These are phyloP conservation scores for Amoeboaphelidium protococcarum DNA, from an alignment of 371 early-diverging fungal species.

Conservation along the genomic window DNA sequence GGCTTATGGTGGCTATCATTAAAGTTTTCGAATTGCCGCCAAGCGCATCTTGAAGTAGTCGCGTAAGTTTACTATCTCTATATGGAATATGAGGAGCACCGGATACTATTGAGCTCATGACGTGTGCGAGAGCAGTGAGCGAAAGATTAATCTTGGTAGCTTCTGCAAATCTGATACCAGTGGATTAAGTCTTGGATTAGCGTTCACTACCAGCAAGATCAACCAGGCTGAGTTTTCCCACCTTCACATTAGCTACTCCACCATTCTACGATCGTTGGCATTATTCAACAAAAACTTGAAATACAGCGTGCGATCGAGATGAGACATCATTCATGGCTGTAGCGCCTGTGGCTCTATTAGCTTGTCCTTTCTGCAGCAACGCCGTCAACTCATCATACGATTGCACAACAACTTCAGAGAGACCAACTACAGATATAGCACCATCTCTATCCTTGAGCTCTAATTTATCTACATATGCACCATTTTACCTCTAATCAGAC, in stretches of 20 bases:
- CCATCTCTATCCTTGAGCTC: too few relatives aligned
- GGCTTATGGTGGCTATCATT: conserved; percentile 62
- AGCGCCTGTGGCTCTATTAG: conserved; percentile 28
- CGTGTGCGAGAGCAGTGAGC: conserved; percentile 81
- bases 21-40: conserved; percentile 55
- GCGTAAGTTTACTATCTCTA: conserved; percentile 54
- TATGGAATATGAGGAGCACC: conserved; percentile 46
- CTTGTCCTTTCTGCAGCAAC: conserved; percentile 22
- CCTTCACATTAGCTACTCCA: too few relatives aligned
- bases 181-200: conserved; percentile 31
- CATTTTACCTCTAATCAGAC: too few relatives aligned
- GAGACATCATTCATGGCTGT: conserved; percentile 54
- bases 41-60: conserved; percentile 54
- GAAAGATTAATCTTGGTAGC: conserved; percentile 21
- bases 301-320: conserved; percentile 69
- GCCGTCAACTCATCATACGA: conserved; percentile 7
- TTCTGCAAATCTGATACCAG: conserved; percentile 11
- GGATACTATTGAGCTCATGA: too few relatives aligned
- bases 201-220: conserved; percentile 94
- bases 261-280: too few relatives aligned
- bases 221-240: conserved; percentile 44
- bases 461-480: too few relatives aligned
- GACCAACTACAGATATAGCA: too few relatives aligned
- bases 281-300: conserved; percentile 47
- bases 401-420: too few relatives aligned